phyloP scores from a whole-genome alignment of 805 yeast genomes.

The Starmerella vaccinii region DNA sequence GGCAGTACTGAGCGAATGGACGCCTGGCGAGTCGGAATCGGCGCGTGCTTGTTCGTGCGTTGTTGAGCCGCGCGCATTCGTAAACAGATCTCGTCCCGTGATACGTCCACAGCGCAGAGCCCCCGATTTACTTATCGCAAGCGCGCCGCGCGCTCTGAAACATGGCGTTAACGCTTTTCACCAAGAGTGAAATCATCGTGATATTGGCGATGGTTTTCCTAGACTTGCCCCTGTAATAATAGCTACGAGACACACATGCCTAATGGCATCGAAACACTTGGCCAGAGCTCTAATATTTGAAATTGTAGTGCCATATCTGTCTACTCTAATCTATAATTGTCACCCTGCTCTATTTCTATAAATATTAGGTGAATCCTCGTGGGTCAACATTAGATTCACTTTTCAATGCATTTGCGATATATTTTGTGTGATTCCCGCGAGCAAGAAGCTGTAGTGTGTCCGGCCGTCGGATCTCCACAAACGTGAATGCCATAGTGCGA shows the following conservation, averaged over 20 bases:
- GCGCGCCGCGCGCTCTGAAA: no score
- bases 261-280: no score
- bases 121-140: no score
- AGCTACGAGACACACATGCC: no score
- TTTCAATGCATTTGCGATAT: conserved; percentile 31
- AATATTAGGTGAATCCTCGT: background rate
- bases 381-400: conserved; percentile 26
- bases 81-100: background rate
- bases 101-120: background rate
- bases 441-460: conserved; percentile 27
- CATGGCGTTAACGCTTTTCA: no score
- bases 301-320: no score
- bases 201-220: no score
- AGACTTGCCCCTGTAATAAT: no score
- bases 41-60: background rate
- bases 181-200: no score
- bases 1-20: background rate
- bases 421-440: conserved; percentile 37
- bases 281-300: no score
- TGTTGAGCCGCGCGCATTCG: background rate
- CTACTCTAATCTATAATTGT: no score
- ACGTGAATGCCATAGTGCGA: conserved; percentile 35
- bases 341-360: no score
- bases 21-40: background rate
- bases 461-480: conserved; percentile 28